phyloP scores from a whole-genome alignment of 768 basidiomycete species.

The Psilocybe cyanescens region DNA sequence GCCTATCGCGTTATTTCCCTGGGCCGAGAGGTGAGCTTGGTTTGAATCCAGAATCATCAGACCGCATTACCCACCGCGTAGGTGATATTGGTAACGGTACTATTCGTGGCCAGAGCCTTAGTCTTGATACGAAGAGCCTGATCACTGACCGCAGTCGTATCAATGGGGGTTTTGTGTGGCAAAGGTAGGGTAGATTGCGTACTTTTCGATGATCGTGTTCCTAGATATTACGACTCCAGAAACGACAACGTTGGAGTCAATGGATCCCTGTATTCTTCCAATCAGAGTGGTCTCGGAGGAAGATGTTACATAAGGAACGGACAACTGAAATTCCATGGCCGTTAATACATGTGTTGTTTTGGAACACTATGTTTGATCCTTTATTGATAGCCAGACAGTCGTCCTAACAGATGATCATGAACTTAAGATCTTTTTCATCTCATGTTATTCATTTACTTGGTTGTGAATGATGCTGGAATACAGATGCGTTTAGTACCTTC shows the following conservation, averaged over 20 bases:
- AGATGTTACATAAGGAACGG: background rate
- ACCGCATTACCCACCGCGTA: conserved; percentile 39
- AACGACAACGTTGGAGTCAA: conserved; percentile 48
- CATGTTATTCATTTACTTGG: conserved; percentile 43
- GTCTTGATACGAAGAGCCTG: conserved; percentile 70
- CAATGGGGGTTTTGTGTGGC: background rate
- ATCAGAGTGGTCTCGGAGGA: background rate
- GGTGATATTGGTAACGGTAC: conserved; percentile 51
- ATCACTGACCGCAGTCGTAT: conserved; percentile 32
- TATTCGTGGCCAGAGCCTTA: conserved; percentile 43
- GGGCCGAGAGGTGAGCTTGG: background rate
- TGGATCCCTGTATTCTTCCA: conserved; percentile 50
- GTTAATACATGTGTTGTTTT: conserved; percentile 54
- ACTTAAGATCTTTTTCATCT: background rate
- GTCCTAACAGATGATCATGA: conserved; percentile 35
- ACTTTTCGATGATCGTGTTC: conserved; percentile 64
- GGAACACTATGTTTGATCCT: conserved; percentile 49
- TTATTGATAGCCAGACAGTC: conserved; percentile 64
- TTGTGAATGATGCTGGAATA: conserved; percentile 35
- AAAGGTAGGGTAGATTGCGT: conserved; percentile 3
- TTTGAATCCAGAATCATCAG: background rate
- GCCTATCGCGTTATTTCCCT: conserved; percentile 56
- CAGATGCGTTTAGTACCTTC: background rate
- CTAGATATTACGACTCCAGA: conserved; percentile 48
- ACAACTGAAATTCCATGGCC: conserved; percentile 72